Conservation (phyloP, 345 rosid genomes). For the Lepidium africanum region DNA sequence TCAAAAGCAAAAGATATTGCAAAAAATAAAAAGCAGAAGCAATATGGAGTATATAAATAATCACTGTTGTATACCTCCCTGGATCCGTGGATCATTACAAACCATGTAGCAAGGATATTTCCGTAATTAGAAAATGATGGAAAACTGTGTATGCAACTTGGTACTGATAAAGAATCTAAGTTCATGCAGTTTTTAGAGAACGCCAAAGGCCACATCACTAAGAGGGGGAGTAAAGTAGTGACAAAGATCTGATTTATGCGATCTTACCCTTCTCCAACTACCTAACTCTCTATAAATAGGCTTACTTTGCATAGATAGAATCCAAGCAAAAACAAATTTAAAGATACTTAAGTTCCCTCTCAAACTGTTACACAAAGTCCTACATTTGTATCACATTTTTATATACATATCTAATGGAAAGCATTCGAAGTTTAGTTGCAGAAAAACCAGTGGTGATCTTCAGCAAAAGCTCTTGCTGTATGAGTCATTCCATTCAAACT, state of each 20-base stretch:
- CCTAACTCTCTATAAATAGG: constrained; percentile 23
- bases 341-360: constrained; percentile 1
- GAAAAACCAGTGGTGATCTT: constrained; percentile 84
- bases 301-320: not conserved
- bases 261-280: constrained; percentile 7
- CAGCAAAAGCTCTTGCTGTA: constrained; percentile 72
- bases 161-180: constrained; percentile 15
- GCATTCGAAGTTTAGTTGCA: constrained; percentile 45
- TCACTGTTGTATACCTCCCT: constrained; percentile 3
- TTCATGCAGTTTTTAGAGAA: constrained; percentile 19
- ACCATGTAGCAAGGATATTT: constrained; percentile 17
- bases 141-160: constrained; percentile 29
- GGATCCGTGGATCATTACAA: constrained; percentile 17
- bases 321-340: constrained; percentile 13
- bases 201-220: constrained; percentile 27
- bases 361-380: not conserved
- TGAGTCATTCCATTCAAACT: constrained; percentile 59
- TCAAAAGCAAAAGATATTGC: constrained; percentile 22
- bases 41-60: not conserved
- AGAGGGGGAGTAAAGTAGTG: constrained; percentile 19
- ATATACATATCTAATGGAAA: constrained; percentile 20
- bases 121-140: constrained; percentile 7
- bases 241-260: constrained; percentile 20
- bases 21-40: not conserved
- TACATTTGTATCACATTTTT: not conserved